These are phyloP conservation scores for Colletotrichum eleusines DNA, from an alignment of 2,329 filamentous ascomycete species.

Conservation along the genomic window DNA sequence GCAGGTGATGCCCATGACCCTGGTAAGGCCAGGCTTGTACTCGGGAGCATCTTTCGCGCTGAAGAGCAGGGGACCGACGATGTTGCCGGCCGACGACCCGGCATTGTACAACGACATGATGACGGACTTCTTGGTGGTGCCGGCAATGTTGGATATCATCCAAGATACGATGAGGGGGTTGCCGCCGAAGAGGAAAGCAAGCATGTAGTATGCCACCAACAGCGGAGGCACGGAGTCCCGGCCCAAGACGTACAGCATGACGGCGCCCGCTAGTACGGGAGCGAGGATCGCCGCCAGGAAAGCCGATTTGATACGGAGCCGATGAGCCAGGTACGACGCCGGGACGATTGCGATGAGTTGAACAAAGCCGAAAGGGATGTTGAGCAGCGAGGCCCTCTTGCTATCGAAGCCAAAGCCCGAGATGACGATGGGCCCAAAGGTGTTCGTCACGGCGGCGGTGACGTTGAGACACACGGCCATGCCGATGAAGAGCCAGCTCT, in stretches of 20 bases:
- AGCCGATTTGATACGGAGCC: slow-evolving; percentile 66
- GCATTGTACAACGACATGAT: slow-evolving; percentile 75
- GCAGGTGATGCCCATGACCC: slow-evolving; percentile 66
- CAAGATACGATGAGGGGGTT: slow-evolving; percentile 76
- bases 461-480: slow-evolving; percentile 74
- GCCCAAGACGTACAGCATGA: slow-evolving; percentile 66
- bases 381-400: slow-evolving; percentile 69
- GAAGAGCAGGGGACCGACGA: slow-evolving; percentile 75
- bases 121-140: slow-evolving; percentile 75
- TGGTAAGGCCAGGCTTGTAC: slow-evolving; percentile 69
- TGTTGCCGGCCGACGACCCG: slow-evolving; percentile 72
- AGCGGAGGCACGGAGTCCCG: slow-evolving; percentile 57
- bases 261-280: slow-evolving; percentile 70
- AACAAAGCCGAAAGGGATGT: slow-evolving; percentile 75
- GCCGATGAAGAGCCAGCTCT: slow-evolving; percentile 70
- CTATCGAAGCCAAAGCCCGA: slow-evolving; percentile 70
- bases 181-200: slow-evolving; percentile 74
- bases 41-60: slow-evolving; percentile 66
- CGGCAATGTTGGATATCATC: slow-evolving; percentile 77
- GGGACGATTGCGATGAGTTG: slow-evolving; percentile 71
- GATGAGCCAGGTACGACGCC: slow-evolving; percentile 69
- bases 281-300: slow-evolving; percentile 66
- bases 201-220: slow-evolving; percentile 73
- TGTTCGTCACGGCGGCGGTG: slow-evolving; percentile 72
- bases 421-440: slow-evolving; percentile 74